phyloP scores from a whole-genome alignment of 2,329 filamentous ascomycete genomes.

The Colletotrichum paranaense region DNA sequence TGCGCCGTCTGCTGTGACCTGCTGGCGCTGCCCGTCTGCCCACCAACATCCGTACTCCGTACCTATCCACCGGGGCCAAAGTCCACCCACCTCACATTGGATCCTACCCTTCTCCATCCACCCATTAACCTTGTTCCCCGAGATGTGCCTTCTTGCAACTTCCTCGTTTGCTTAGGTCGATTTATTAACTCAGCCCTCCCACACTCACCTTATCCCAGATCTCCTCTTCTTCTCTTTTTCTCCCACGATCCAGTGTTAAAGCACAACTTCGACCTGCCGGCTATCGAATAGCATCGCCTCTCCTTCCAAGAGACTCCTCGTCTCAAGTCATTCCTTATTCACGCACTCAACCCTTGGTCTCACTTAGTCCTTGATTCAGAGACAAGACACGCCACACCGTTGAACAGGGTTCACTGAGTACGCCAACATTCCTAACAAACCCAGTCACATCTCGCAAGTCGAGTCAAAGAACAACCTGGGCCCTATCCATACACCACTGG shows the following conservation, averaged over 20 bases:
- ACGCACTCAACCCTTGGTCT: constrained; percentile 12
- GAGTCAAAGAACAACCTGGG: constrained; percentile 33
- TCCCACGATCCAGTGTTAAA: constrained; percentile 20
- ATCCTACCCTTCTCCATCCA: constrained; percentile 6
- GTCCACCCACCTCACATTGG: not conserved
- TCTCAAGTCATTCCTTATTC: constrained; percentile 35
- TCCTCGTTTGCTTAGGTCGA: not conserved
- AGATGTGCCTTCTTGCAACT: constrained; percentile 11
- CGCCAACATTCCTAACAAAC: not conserved
- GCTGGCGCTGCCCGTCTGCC: not conserved
- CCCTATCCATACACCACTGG: not conserved
- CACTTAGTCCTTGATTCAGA: constrained; percentile 19
- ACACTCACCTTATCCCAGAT: not conserved
- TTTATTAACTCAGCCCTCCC: constrained; percentile 27
- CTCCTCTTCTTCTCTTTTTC: not conserved
- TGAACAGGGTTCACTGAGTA: constrained; percentile 29
- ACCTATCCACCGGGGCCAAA: not conserved
- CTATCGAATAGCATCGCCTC: constrained; percentile 27
- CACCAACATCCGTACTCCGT: not conserved
- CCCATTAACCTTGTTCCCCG: constrained; percentile 18
- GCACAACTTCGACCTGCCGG: constrained; percentile 17
- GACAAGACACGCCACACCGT: constrained; percentile 23
- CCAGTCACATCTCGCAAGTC: constrained; percentile 20
- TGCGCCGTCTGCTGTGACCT: no score
- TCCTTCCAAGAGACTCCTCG: constrained; percentile 12